Percentiles rank a stretch among this genome's conserved stretches.
These are phyloP conservation scores for Mortierella sp. DNA, from an alignment of 371 early-diverging fungal species.

Conservation along the genomic window DNA sequence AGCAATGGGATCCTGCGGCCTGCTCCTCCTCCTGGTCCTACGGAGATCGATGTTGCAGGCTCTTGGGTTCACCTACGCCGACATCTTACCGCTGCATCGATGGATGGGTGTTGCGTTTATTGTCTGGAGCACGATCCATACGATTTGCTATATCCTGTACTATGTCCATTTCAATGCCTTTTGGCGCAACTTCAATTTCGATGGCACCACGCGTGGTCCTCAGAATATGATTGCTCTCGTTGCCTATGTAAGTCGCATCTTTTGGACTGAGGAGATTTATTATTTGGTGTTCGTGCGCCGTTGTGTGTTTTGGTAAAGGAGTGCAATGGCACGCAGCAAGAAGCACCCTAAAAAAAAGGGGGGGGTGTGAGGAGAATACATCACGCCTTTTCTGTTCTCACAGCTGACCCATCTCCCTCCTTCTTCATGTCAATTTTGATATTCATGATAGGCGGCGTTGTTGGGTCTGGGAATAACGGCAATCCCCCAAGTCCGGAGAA, in stretches of 20 bases:
- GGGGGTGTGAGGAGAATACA: not conserved
- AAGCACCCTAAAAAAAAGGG: not conserved
- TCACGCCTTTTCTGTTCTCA: not conserved
- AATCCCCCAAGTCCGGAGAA: conserved; percentile 27
- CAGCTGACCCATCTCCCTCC: not conserved
- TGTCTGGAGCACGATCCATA: conserved; percentile 40
- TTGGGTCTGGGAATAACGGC: conserved; percentile 27
- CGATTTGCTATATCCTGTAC: conserved; percentile 35
- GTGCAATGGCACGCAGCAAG: not conserved
- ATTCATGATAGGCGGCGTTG: conserved; percentile 17
- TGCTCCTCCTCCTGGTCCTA: conserved; percentile 38
- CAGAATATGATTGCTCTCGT: conserved; percentile 43
- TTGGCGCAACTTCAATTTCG: conserved; percentile 44
- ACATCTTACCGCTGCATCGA: conserved; percentile 44
- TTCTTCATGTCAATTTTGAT: not conserved
- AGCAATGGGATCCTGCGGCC: conserved; percentile 41
- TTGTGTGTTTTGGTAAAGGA: not conserved
- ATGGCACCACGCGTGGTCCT: conserved; percentile 42
- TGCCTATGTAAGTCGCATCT: conserved; percentile 38
- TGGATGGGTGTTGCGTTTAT: conserved; percentile 39
- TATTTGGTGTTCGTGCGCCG: not conserved
- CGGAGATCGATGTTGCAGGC: conserved; percentile 52
- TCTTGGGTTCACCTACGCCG: conserved; percentile 45
- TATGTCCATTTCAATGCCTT: conserved; percentile 38
- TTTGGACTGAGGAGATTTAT: not conserved